These are phyloP conservation scores for Calocybe indica DNA, from an alignment of 768 basidiomycete species.

Conservation along the genomic window DNA sequence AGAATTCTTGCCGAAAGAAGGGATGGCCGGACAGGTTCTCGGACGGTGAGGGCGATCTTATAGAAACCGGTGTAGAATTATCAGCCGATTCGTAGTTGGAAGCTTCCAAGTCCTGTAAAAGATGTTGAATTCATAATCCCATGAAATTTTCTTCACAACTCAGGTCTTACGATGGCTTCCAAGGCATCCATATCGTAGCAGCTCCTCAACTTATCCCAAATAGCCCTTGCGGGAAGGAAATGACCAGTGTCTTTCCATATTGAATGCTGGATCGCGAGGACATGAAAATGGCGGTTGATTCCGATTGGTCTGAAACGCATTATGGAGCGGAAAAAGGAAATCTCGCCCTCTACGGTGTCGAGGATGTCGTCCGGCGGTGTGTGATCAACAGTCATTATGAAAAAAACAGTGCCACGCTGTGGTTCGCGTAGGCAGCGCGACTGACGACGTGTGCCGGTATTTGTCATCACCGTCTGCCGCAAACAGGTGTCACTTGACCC, in stretches of 20 bases:
- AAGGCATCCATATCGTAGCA: conserved; percentile 75
- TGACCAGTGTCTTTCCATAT: conserved; percentile 69
- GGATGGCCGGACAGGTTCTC: conserved; percentile 67
- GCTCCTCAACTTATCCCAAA: conserved; percentile 69
- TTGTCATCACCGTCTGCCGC: too few relatives aligned
- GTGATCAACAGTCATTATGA: conserved; percentile 14
- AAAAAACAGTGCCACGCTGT: neutral
- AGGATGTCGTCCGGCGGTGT: conserved; percentile 33
- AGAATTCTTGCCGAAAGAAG: conserved; percentile 68
- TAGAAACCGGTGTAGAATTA: conserved; percentile 38
- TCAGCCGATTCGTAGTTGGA: conserved; percentile 37
- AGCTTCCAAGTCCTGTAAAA: conserved; percentile 34
- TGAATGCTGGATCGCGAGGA: conserved; percentile 65
- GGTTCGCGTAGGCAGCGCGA: too few relatives aligned
- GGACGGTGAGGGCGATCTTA: conserved; percentile 63
- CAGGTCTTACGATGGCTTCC: conserved; percentile 55
- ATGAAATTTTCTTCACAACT: neutral
- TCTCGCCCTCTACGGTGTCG: conserved; percentile 74
- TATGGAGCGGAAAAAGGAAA: conserved; percentile 77
- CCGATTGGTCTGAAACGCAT: conserved; percentile 82
- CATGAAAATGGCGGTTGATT: conserved; percentile 77
- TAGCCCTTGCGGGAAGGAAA: conserved; percentile 48
- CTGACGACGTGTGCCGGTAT: too few relatives aligned
- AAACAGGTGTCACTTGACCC: too few relatives aligned
- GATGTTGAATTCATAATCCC: conserved; percentile 10